Evolutionary conservation across 805 yeast genomes (phyloP).

Genomic region (Candida quercuum): DNA sequence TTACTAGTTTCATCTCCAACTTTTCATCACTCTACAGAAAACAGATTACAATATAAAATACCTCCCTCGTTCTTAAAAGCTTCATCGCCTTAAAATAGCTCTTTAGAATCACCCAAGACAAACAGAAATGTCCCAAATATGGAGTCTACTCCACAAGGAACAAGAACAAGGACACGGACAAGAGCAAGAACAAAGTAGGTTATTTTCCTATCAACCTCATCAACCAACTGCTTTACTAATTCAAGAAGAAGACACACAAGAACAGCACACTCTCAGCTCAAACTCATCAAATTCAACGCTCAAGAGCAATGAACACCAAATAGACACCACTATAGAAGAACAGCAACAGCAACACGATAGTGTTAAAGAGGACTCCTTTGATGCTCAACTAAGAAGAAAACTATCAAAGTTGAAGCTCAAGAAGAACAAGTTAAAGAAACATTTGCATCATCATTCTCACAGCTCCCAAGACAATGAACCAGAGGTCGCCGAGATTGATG

Average conservation of each 20-base stretch:
- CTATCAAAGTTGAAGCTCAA: neutral
- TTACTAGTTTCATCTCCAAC: too few species aligned
- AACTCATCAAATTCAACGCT: neutral
- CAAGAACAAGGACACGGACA: neutral
- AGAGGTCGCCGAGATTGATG: neutral
- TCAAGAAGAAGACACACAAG: too few species aligned
- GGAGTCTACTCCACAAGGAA: conserved; percentile 3
- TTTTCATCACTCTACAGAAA: too few species aligned
- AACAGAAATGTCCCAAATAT: conserved; percentile 3
- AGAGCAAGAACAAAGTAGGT: neutral
- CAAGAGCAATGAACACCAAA: neutral
- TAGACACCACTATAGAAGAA: neutral
- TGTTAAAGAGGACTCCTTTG: neutral
- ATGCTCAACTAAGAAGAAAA: conserved; percentile 1
- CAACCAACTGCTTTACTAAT: too few species aligned
- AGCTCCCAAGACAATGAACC: neutral
- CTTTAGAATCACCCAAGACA: neutral
- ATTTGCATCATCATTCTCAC: neutral
- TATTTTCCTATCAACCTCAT: too few species aligned
- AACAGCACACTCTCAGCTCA: neutral
- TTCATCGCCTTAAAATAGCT: too few species aligned
- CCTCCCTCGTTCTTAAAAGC: too few species aligned
- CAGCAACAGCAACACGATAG: neutral
- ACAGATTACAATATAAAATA: too few species aligned
- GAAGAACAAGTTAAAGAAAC: neutral